These are phyloP conservation scores for Colletotrichum paranaense DNA, from an alignment of 2,329 filamentous ascomycete species.

Conservation along the genomic window DNA sequence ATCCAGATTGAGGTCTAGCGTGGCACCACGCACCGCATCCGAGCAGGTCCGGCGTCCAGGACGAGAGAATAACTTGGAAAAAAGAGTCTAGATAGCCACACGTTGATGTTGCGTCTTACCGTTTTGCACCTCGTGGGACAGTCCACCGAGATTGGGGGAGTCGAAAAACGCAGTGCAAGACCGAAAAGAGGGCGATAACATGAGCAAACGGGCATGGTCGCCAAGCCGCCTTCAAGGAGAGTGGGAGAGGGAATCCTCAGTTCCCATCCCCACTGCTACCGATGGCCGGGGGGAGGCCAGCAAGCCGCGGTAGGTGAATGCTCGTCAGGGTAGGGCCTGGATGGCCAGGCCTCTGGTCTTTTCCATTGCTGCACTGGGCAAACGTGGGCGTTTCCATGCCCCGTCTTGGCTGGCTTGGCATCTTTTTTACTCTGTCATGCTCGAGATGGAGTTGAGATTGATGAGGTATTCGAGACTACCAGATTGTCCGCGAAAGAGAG, in stretches of 20 bases:
- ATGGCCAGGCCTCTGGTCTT: not conserved
- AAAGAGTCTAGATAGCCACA: not conserved
- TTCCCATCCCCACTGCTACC: constrained; percentile 3
- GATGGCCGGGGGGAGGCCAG: not conserved
- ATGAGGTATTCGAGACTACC: not conserved
- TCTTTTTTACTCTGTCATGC: not conserved
- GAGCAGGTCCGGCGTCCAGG: not conserved
- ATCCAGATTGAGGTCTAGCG: constrained; percentile 23
- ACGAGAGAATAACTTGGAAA: not conserved
- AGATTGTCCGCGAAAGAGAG: not conserved
- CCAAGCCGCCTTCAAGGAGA: not conserved
- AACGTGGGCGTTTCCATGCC: not conserved
- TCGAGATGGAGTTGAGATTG: not conserved
- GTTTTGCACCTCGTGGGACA: not conserved
- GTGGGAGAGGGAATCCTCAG: not conserved
- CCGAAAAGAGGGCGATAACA: not conserved
- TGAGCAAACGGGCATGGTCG: not conserved
- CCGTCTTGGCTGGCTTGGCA: not conserved
- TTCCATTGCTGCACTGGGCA: not conserved
- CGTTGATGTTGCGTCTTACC: not conserved
- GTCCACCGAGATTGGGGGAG: not conserved
- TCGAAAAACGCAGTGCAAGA: constrained; percentile 4
- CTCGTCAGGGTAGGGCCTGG: not conserved
- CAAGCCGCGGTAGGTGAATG: not conserved
- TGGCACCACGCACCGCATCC: not conserved